These are phyloP conservation scores for Scutellaria baicalensis DNA, from an alignment of 257 asterid species.

Conservation along the genomic window DNA sequence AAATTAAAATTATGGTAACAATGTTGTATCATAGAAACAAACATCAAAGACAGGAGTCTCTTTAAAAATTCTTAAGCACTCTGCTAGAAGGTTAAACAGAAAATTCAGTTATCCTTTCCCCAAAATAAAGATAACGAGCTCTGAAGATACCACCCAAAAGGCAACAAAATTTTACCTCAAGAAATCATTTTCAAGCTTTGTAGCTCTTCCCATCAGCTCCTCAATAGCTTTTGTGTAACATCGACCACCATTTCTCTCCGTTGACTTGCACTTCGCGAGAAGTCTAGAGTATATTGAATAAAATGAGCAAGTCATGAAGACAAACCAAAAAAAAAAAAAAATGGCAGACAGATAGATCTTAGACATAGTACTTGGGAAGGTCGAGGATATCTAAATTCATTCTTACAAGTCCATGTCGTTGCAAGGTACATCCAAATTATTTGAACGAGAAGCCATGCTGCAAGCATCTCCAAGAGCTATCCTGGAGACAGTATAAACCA, in stretches of 20 bases:
- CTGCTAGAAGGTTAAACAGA: not conserved
- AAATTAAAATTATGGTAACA: no score
- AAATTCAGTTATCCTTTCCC: not conserved
- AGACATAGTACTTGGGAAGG: no score
- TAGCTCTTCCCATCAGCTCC: conserved; percentile 46
- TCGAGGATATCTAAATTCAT: conserved; percentile 2
- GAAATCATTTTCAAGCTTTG: conserved; percentile 55
- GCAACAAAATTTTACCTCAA: conserved; percentile 42
- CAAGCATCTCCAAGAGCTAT: conserved; percentile 71
- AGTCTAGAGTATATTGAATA: conserved; percentile 7
- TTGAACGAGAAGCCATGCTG: conserved; percentile 34
- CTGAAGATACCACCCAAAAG: not conserved
- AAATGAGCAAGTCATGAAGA: not conserved
- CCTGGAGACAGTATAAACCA: conserved; percentile 53
- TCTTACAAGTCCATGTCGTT: conserved; percentile 44
- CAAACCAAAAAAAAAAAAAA: not conserved
- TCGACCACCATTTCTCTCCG: conserved; percentile 30
- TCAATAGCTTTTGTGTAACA: conserved; percentile 25
- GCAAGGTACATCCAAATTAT: conserved; percentile 17
- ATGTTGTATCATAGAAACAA: no score
- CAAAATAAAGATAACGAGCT: not conserved
- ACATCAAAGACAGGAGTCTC: no score
- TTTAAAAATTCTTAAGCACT: not conserved
- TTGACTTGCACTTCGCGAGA: conserved; percentile 6
- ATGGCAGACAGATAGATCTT: not conserved